Conservation (phyloP, 164 flowering plant species). For the Stephania japonica region DNA sequence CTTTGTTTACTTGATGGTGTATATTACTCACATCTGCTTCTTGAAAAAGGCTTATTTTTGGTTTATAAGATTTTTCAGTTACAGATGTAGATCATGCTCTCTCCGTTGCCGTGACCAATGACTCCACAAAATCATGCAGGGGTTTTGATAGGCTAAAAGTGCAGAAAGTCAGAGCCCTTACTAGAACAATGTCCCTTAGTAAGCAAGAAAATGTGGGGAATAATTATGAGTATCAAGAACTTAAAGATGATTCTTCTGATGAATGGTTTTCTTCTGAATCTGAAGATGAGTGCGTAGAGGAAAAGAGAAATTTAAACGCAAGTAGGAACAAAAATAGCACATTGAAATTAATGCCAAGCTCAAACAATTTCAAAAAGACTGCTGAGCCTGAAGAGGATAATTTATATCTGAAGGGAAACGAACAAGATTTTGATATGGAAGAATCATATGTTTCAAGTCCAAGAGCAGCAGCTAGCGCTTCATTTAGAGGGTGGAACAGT, state of each 20-base stretch:
- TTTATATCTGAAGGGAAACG: constrained; percentile 11
- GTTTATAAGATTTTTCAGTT: constrained; percentile 9
- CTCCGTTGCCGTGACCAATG: constrained; percentile 2
- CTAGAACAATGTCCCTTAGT: constrained; percentile 27
- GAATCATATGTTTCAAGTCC: constrained; percentile 19
- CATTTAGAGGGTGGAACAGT: constrained; percentile 52
- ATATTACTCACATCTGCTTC: background rate
- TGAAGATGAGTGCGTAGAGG: constrained; percentile 13
- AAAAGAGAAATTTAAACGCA: constrained; percentile 14
- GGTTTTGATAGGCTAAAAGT: constrained; percentile 63
- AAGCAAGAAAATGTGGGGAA: constrained; percentile 24
- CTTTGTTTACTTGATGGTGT: background rate
- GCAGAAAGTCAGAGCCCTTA: constrained; percentile 45
- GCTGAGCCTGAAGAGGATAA: constrained; percentile 4
- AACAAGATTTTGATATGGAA: constrained; percentile 7
- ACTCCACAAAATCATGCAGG: constrained; percentile 2
- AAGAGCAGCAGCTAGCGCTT: constrained; percentile 24
- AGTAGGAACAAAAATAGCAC: constrained; percentile 13
- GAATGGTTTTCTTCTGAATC: constrained; percentile 16
- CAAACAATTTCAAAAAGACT: constrained; percentile 5
- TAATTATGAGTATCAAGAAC: constrained; percentile 16
- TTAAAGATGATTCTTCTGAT: constrained; percentile 10
- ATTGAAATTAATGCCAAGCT: constrained; percentile 12
- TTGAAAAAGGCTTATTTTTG: background rate
- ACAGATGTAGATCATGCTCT: constrained; percentile 11